Conservation (phyloP, 2,329 filamentous ascomycete genomes). For the Talaromyces sp. region DNA sequence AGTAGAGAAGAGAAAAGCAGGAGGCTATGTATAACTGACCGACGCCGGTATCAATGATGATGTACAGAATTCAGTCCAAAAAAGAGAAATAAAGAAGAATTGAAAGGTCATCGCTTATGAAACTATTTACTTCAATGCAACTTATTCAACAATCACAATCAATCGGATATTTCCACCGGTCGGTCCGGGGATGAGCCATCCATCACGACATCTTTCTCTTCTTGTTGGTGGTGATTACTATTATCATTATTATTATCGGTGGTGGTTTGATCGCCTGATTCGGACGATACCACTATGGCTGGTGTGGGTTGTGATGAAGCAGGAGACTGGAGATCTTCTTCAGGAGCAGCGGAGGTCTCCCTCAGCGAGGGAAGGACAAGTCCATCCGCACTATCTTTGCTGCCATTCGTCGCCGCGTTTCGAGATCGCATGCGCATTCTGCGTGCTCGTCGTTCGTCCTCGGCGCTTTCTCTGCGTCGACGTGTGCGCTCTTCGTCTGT, state of each 20-base stretch:
- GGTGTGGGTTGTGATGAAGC: conserved; percentile 28
- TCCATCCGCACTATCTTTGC: conserved; percentile 37
- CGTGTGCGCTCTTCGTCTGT: conserved; percentile 58
- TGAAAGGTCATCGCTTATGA: not conserved
- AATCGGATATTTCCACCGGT: conserved; percentile 19
- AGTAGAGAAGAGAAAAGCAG: not conserved
- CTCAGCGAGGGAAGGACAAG: conserved; percentile 29
- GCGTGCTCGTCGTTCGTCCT: conserved; percentile 69
- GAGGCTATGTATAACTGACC: not conserved
- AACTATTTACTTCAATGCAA: conserved; percentile 2
- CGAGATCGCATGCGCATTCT: conserved; percentile 60
- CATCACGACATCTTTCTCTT: not conserved
- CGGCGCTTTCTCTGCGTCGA: conserved; percentile 68
- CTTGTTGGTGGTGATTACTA: not conserved
- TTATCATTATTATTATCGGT: conserved; percentile 4
- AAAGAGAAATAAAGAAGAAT: not conserved
- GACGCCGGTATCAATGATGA: not conserved
- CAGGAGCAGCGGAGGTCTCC: conserved; percentile 31
- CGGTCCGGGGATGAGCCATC: conserved; percentile 16
- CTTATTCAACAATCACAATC: not conserved
- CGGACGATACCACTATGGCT: conserved; percentile 35
- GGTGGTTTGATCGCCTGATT: conserved; percentile 1
- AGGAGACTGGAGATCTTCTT: conserved; percentile 25
- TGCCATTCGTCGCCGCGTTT: conserved; percentile 45
- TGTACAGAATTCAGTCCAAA: not conserved